phyloP scores from a whole-genome alignment of 768 basidiomycete genomes.

The Lactarius vividus region DNA sequence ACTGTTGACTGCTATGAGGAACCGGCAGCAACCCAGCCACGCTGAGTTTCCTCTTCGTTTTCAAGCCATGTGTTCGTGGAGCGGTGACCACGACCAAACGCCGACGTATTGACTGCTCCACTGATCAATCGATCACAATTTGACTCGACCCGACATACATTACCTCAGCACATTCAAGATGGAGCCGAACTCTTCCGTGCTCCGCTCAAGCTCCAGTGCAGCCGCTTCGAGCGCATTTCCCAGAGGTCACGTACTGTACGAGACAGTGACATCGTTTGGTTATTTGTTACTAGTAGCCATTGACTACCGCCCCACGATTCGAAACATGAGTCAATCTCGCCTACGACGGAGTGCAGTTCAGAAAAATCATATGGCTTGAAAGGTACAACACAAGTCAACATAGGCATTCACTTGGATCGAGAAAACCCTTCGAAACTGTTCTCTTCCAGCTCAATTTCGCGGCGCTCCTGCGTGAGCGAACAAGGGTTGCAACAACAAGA shows the following conservation, averaged over 20 bases:
- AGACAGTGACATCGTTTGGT: not conserved
- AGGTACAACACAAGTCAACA: not conserved
- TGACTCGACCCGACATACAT: too few species aligned
- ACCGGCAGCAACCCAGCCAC: too few species aligned
- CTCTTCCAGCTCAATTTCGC: conserved; percentile 50
- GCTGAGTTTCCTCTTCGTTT: too few species aligned
- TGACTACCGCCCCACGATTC: not conserved
- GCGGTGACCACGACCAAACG: too few species aligned
- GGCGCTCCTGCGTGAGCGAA: conserved; percentile 47
- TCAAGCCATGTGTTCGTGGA: too few species aligned
- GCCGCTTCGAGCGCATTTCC: too few species aligned
- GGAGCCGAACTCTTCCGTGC: too few species aligned
- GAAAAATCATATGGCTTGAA: not conserved
- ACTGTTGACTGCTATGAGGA: too few species aligned
- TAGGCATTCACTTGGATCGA: not conserved
- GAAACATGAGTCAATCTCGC: not conserved
- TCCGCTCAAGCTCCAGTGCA: too few species aligned
- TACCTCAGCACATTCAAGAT: too few species aligned
- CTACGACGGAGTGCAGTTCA: not conserved
- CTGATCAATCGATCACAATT: too few species aligned
- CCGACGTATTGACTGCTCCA: too few species aligned
- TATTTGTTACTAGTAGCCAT: not conserved
- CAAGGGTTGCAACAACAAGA: conserved; percentile 47
- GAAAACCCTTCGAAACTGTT: conserved; percentile 30
- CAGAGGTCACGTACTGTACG: not conserved